Percentiles rank a stretch among this genome's conserved stretches.
These are phyloP conservation scores for Diaporthe humulicola DNA, from an alignment of 2,329 filamentous ascomycete species.

Conservation along the genomic window DNA sequence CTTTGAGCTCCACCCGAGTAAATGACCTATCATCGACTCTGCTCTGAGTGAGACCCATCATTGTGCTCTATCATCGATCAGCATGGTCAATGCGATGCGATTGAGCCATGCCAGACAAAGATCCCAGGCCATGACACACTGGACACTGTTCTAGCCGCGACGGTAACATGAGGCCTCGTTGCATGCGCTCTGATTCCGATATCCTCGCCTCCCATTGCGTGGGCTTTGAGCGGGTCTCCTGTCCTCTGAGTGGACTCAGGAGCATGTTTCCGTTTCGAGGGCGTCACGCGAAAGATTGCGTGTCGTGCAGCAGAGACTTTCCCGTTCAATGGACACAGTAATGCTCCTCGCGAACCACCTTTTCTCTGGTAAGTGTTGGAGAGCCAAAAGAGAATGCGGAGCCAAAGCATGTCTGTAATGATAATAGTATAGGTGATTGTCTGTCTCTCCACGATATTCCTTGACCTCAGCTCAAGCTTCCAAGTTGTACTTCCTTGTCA, in stretches of 20 bases:
- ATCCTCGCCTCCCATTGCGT: not conserved
- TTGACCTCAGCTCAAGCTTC: not conserved
- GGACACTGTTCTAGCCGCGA: not conserved
- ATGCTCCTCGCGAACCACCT: not conserved
- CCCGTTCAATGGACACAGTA: not conserved
- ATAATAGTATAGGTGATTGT: not conserved
- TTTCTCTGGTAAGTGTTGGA: too few relatives aligned
- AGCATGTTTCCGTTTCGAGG: not conserved
- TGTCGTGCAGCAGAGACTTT: not conserved
- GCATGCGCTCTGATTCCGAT: too few relatives aligned
- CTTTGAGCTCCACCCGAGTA: not conserved
- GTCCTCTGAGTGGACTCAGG: not conserved
- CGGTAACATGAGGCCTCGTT: not conserved
- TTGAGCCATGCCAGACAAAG: not conserved
- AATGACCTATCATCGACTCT: not conserved
- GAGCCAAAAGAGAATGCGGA: too few relatives aligned
- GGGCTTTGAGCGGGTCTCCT: not conserved
- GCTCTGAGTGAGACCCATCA: not conserved
- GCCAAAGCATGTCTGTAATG: too few relatives aligned
- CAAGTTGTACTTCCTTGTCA: not conserved
- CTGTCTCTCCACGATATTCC: not conserved
- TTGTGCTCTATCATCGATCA: not conserved
- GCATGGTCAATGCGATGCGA: not conserved
- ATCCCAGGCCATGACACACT: not conserved
- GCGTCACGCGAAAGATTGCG: not conserved